Base-by-base conservation (phyloP, 352 stramenopile species). In the Phytophthora pini region DNA sequence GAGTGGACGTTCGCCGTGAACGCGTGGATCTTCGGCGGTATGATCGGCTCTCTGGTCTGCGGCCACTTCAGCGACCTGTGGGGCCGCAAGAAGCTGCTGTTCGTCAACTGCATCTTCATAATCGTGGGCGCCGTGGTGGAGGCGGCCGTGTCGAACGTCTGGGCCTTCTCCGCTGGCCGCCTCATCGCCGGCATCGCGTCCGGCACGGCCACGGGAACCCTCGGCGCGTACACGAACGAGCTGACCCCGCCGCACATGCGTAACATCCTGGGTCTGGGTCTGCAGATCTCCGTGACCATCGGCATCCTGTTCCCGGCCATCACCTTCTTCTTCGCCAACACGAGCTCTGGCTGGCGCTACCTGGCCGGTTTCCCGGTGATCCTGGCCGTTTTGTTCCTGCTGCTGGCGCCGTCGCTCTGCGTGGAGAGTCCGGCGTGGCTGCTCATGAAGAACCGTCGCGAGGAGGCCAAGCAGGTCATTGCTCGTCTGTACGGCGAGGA, bases 21-120 rank as follows among this genome's bases (percentile, higher is more conserved):
- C 56, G 65, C 65, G 17, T 87, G 77, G 78, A 72, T 87, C 62
- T 61, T 84, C 50, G 77, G 76, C 32, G 80, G 73, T 29, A 83
- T 83, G 68, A 70, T 20, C 17, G 17, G 17, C 17, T 20, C 17
- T 20, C 17, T 20, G 17, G 17, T 20, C 17, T 20, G 17, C 17
- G 17, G 17, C 17, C 17, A 20, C 17, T 20, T 20, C 17, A 20
- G 17, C 17, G 17, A 20, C 17, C 17, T 20, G 17, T 20, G 17
- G 17, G 17, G 17, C 17, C 17, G 17, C 17, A 20, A 20, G 17
- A 20, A 70, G 61, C 61, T 70, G 61, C 47, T 70, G 17, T 70
- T 70, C 55, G 61, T 70, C 51, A 61, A 60, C 62, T 56, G 54
- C 47, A 49, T 72, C 53, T 63, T 80, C 54, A 81, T 83, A 55